A percentile compares a stretch with the other conserved stretches of the same genome.
These are phyloP conservation scores for Zea mays DNA, from an alignment of 176 grass and related monocot genomes.

Conservation along the genomic window DNA sequence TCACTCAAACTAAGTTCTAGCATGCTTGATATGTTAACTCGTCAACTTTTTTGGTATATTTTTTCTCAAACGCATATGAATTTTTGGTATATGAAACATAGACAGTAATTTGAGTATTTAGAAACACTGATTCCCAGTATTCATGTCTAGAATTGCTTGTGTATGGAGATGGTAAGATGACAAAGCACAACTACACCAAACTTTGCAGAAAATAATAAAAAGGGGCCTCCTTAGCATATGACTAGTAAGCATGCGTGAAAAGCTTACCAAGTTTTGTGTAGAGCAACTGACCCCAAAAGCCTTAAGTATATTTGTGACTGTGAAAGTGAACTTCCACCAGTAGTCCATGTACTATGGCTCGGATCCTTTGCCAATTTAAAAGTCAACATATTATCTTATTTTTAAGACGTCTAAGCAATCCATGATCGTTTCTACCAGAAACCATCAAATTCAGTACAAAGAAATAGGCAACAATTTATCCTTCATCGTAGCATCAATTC, in stretches of 20 bases:
- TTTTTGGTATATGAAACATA: neutral
- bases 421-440: constrained; percentile 2
- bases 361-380: neutral
- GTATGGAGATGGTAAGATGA: constrained; percentile 20
- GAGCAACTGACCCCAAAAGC: neutral
- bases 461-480: neutral
- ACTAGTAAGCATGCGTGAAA: neutral
- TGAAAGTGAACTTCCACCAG: neutral
- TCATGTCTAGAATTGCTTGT: constrained; percentile 11
- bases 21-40: neutral
- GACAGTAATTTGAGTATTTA: neutral
- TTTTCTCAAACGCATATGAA: neutral
- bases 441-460: neutral
- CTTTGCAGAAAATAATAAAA: neutral
- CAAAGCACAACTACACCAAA: neutral
- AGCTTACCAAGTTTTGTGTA: neutral
- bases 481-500: neutral
- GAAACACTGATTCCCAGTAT: neutral
- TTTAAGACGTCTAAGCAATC: neutral
- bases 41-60: neutral
- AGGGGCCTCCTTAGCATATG: neutral
- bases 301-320: neutral
- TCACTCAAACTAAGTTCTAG: neutral
- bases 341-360: neutral
- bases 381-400: neutral